Evolutionary conservation across 768 basidiomycete species (phyloP).

Genomic region (Suillus luteus): DNA sequence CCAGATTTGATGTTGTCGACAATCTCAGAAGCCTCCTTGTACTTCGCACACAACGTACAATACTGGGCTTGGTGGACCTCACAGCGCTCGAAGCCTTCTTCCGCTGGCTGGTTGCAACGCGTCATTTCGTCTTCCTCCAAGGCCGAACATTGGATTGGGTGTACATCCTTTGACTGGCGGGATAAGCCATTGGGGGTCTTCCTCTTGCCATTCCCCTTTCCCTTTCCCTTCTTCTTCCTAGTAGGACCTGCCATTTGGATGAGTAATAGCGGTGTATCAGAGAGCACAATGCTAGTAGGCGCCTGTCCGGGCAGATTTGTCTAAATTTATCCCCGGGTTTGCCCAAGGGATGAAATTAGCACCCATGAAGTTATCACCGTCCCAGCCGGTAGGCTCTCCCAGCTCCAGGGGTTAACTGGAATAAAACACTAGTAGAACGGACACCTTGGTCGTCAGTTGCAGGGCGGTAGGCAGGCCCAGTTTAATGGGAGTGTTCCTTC

Average conservation of each 20-base stretch:
- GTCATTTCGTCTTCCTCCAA: conserved; percentile 31
- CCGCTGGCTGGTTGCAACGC: conserved; percentile 23
- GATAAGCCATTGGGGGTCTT: background rate
- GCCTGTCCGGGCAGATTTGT: conserved; percentile 12
- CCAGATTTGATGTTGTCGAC: conserved; percentile 24
- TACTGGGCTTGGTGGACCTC: conserved; percentile 30
- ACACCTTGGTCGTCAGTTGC: no score
- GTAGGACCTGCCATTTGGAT: conserved; percentile 2
- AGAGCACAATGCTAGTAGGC: background rate
- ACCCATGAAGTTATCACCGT: no score
- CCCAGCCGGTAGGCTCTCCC: no score
- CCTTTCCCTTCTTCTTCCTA: conserved; percentile 11
- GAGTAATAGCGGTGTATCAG: no score
- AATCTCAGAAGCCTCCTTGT: conserved; percentile 30
- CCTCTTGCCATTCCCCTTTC: no score
- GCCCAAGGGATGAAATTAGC: no score
- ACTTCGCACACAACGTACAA: conserved; percentile 24
- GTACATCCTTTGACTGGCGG: background rate
- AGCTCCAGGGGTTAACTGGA: no score
- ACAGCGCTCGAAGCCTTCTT: conserved; percentile 28
- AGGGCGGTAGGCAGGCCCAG: no score
- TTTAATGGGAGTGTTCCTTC: no score
- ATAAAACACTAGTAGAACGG: no score
- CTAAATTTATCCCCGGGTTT: no score
- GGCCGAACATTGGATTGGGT: conserved; percentile 18